Conservation (phyloP, 2,329 filamentous ascomycete species). For the Mycogone perniciosa region DNA sequence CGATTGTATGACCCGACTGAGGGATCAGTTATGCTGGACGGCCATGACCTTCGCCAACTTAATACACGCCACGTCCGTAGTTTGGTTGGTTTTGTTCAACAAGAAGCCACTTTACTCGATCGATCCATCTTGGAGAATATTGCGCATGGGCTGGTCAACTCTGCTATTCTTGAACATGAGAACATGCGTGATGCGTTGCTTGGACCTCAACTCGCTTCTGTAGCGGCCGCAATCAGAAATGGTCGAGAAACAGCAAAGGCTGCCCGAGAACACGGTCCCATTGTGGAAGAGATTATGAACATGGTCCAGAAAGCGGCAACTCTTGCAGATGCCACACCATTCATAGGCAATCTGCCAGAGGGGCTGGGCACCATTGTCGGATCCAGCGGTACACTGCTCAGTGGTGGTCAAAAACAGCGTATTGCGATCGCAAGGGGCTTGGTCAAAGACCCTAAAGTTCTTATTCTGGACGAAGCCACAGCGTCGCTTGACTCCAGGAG, state of each 20-base stretch:
- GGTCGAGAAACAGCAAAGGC: conserved; percentile 5
- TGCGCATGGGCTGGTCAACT: conserved; percentile 32
- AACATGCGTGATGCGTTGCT: conserved; percentile 34
- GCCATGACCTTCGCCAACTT: conserved; percentile 42
- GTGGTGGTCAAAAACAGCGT: conserved; percentile 54
- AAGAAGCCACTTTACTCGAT: conserved; percentile 57
- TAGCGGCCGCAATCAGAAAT: conserved; percentile 32
- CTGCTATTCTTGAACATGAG: conserved; percentile 40
- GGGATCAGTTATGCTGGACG: conserved; percentile 34
- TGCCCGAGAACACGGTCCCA: conserved; percentile 5
- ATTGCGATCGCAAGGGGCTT: conserved; percentile 58
- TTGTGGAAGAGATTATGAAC: background rate
- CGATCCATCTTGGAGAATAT: conserved; percentile 49
- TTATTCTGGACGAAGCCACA: conserved; percentile 64
- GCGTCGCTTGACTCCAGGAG: conserved; percentile 40
- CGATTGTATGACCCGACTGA: conserved; percentile 54
- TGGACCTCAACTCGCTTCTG: conserved; percentile 35
- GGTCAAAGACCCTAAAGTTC: conserved; percentile 51
- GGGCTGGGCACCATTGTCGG: conserved; percentile 4
- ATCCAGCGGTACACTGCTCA: conserved; percentile 38
- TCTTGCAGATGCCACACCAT: conserved; percentile 3
- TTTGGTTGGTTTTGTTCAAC: conserved; percentile 53
- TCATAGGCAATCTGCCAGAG: conserved; percentile 28
- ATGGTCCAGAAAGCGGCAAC: conserved; percentile 6
- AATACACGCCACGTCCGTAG: conserved; percentile 51